These are phyloP conservation scores for Rubia yunnanensis DNA, from an alignment of 257 asterid species.

Conservation along the genomic window DNA sequence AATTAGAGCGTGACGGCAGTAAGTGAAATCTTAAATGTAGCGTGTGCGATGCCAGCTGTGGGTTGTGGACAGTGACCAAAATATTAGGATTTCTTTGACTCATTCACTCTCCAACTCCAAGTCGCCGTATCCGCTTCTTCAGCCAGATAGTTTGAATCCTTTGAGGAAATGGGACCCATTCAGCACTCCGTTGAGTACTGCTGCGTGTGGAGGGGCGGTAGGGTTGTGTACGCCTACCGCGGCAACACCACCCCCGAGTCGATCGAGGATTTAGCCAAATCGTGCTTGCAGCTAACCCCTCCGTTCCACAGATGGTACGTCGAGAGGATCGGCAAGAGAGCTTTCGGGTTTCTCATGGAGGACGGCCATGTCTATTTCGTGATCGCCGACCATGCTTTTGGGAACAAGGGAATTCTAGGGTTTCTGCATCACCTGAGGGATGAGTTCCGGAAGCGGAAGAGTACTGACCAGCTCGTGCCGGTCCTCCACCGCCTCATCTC, in stretches of 20 bases:
- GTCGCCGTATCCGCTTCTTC: too few species aligned
- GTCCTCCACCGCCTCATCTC: conserved; percentile 32
- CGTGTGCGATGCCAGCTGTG: neutral
- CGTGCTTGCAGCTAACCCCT: conserved; percentile 63
- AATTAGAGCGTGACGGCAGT: too few species aligned
- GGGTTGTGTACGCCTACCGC: conserved; percentile 33
- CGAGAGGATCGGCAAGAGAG: conserved; percentile 38
- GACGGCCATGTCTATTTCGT: conserved; percentile 47
- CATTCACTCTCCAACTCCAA: neutral
- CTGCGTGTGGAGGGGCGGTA: conserved; percentile 54
- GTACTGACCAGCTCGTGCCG: conserved; percentile 41
- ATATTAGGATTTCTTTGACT: neutral
- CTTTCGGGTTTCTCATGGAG: conserved; percentile 53
- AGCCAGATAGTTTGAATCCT: too few species aligned
- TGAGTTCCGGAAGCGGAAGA: conserved; percentile 37
- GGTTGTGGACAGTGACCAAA: neutral
- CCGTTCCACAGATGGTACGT: conserved; percentile 66
- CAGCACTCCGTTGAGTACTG: conserved; percentile 41
- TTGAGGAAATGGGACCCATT: conserved; percentile 23
- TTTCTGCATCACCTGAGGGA: conserved; percentile 47
- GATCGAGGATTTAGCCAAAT: conserved; percentile 43
- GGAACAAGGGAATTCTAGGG: conserved; percentile 29
- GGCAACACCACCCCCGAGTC: conserved; percentile 39
- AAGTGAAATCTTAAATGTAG: too few species aligned
- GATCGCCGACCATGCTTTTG: conserved; percentile 37